Conservation (phyloP, 139 green algal genomes). For the Chlorella sp. region DNA sequence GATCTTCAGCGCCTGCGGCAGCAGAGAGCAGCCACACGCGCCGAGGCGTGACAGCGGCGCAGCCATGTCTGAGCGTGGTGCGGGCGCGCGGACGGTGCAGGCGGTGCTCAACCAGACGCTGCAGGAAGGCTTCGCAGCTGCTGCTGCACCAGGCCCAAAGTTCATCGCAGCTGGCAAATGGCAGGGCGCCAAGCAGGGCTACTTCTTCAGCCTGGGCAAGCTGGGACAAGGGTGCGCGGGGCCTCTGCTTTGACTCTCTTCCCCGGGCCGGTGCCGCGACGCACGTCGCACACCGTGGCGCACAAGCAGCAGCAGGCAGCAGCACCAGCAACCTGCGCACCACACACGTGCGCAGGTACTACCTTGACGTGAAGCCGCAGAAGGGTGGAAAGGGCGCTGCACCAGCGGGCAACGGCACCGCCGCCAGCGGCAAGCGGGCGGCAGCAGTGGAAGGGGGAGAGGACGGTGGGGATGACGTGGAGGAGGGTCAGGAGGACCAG, state of each 20-base stretch:
- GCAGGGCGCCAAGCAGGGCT: conserved; percentile 43
- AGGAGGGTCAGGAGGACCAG: conserved; percentile 8
- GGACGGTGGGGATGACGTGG: conserved; percentile 1
- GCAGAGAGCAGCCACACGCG: neutral
- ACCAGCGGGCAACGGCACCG: no score
- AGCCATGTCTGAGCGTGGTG: neutral
- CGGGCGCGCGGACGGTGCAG: neutral
- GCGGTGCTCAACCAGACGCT: neutral
- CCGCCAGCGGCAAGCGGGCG: no score
- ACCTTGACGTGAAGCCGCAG: conserved; percentile 23
- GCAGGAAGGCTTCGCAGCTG: neutral
- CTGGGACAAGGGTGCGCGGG: conserved; percentile 54
- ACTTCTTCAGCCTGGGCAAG: conserved; percentile 52
- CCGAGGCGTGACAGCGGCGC: neutral
- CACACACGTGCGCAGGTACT: conserved; percentile 28
- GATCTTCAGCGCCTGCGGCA: neutral
- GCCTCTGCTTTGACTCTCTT: no score
- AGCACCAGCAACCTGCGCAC: neutral
- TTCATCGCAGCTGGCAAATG: neutral
- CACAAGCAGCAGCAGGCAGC: neutral
- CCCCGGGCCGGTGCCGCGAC: no score
- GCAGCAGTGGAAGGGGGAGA: conserved; percentile 7
- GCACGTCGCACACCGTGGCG: no score
- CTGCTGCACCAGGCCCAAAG: neutral
- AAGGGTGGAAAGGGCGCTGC: no score